Conservation (phyloP, 163 green algal genomes). For the Coccomyxa subellipsoidea region DNA sequence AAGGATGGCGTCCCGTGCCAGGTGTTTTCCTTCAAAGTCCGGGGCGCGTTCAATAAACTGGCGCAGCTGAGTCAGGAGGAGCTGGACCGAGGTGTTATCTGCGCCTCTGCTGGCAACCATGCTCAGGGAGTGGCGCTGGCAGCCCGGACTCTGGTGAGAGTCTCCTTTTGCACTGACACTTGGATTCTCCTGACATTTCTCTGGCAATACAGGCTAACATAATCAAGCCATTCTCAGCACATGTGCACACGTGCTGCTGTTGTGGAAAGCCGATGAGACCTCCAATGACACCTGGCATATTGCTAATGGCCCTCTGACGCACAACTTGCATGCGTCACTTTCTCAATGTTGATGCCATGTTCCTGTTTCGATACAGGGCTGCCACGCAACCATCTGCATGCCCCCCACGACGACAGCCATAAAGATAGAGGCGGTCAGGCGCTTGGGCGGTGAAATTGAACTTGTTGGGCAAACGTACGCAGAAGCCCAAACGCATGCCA, state of each 20-base stretch:
- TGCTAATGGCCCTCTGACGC: too few species aligned
- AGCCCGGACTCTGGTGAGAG: conserved; percentile 56
- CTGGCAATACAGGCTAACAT: too few species aligned
- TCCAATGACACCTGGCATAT: too few species aligned
- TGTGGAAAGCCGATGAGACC: too few species aligned
- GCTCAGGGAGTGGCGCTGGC: conserved; percentile 94
- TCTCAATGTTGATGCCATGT: too few species aligned
- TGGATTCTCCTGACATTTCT: too few species aligned
- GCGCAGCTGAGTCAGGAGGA: conserved; percentile 72
- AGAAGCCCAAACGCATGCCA: conserved; percentile 68
- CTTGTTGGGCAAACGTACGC: conserved; percentile 93
- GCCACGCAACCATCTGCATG: conserved; percentile 92
- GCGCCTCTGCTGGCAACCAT: conserved; percentile 94
- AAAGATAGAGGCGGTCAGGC: conserved; percentile 82
- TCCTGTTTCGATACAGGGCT: conserved; percentile 55
- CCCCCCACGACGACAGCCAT: conserved; percentile 88
- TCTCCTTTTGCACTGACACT: not conserved
- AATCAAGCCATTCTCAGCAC: too few species aligned
- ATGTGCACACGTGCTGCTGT: too few species aligned
- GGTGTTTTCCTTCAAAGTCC: conserved; percentile 97
- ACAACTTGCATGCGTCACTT: too few species aligned
- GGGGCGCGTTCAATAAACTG: conserved; percentile 98
- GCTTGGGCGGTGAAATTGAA: conserved; percentile 85
- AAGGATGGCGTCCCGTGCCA: conserved; percentile 12
- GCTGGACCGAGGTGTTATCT: conserved; percentile 85